These are phyloP conservation scores for Magnaporthiopsis poae DNA, from an alignment of 2,329 filamentous ascomycete species.

Conservation along the genomic window DNA sequence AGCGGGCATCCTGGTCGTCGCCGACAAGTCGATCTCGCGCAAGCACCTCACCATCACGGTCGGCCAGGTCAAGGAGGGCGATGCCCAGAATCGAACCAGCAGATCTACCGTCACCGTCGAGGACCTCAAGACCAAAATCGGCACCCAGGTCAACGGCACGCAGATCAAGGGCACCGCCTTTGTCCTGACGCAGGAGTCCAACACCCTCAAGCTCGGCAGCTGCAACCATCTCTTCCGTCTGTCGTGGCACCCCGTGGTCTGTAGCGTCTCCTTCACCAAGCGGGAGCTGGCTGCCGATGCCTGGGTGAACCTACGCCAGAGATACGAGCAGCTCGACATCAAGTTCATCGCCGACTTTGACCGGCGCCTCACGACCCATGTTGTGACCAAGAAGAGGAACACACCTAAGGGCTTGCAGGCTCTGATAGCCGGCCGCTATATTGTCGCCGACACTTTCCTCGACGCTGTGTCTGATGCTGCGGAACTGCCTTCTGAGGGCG, in stretches of 20 bases:
- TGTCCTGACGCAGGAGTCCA: constrained; percentile 45
- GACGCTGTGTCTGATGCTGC: constrained; percentile 59
- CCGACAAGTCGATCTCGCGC: constrained; percentile 74
- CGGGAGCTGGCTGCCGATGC: constrained; percentile 61
- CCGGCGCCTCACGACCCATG: constrained; percentile 65
- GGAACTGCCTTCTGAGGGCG: constrained; percentile 30
- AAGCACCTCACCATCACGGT: constrained; percentile 77
- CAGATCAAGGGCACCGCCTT: constrained; percentile 55
- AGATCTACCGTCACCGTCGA: constrained; percentile 62
- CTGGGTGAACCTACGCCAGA: constrained; percentile 49
- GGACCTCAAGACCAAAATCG: constrained; percentile 75
- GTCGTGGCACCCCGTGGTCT: constrained; percentile 68
- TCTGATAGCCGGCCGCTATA: constrained; percentile 67
- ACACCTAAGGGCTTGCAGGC: constrained; percentile 79
- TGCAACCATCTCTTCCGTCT: constrained; percentile 57
- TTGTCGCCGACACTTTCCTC: constrained; percentile 66
- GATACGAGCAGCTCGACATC: constrained; percentile 76
- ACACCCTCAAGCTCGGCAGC: constrained; percentile 62
- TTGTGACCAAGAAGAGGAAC: constrained; percentile 82
- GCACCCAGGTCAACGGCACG: constrained; percentile 66
- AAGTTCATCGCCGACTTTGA: constrained; percentile 71
- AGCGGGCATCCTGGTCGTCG: constrained; percentile 61
- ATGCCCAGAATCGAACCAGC: constrained; percentile 56
- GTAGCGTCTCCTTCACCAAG: constrained; percentile 68
- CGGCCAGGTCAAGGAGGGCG: constrained; percentile 50